Conservation (phyloP, 495 filamentous ascomycete genomes). For the Penicillium nucicola region DNA sequence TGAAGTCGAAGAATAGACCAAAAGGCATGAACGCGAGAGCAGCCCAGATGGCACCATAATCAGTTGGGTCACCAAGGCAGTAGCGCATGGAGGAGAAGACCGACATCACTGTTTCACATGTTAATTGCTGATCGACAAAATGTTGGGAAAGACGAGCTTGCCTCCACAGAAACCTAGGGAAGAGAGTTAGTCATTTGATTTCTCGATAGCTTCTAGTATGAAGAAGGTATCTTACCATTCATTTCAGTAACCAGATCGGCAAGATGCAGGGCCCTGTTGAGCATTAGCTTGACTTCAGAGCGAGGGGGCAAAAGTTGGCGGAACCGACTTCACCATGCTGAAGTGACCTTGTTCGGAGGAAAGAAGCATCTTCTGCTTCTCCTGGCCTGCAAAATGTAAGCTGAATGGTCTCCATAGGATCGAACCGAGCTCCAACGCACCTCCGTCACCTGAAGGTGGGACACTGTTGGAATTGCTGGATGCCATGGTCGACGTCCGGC, state of each 20-base stretch:
- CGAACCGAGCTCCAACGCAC: slow-evolving; percentile 26
- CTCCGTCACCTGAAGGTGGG: slow-evolving; percentile 36
- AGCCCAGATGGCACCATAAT: slow-evolving; percentile 66
- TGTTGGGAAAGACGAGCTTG: slow-evolving; percentile 22
- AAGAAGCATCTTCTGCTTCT: slow-evolving; percentile 86
- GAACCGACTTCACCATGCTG: slow-evolving; percentile 63
- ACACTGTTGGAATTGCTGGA: slow-evolving; percentile 35
- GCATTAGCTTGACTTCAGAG: slow-evolving; percentile 13
- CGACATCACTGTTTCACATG: slow-evolving; percentile 65
- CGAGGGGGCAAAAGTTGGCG: neutral
- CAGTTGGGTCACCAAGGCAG: slow-evolving; percentile 69
- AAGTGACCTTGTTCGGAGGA: slow-evolving; percentile 74
- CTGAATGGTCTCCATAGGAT: slow-evolving; percentile 4
- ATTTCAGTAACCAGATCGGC: slow-evolving; percentile 94
- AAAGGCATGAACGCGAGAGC: slow-evolving; percentile 89
- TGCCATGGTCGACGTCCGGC: slow-evolving; percentile 41
- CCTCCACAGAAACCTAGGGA: slow-evolving; percentile 52
- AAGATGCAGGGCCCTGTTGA: slow-evolving; percentile 75
- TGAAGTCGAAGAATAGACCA: slow-evolving; percentile 96
- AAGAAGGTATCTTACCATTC: slow-evolving; percentile 61
- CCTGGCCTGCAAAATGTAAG: slow-evolving; percentile 52
- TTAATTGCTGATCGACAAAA: slow-evolving; percentile 20
- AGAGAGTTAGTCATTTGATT: slow-evolving; percentile 17
- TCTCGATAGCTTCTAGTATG: neutral
- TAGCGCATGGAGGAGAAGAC: slow-evolving; percentile 95